Percentiles rank a stretch among this genome's conserved stretches.
phyloP scores from a whole-genome alignment of 768 basidiomycete species.

The Suillus lakei region DNA sequence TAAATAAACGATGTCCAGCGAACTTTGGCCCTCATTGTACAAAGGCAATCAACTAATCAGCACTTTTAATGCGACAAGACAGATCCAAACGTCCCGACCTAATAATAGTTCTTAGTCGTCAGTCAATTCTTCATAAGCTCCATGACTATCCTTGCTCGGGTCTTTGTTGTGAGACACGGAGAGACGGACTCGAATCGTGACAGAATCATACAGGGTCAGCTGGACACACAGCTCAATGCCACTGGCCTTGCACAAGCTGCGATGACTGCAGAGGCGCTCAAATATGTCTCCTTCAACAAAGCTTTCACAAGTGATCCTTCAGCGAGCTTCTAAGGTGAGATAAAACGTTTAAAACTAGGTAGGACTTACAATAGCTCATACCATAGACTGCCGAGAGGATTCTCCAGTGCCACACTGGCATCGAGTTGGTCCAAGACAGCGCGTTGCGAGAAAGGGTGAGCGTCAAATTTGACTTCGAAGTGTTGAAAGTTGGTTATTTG shows the following conservation, averaged over 20 bases:
- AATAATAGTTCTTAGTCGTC: neutral
- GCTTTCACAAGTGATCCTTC: conserved; percentile 77
- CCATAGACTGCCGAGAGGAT: conserved; percentile 71
- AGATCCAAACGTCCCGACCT: neutral
- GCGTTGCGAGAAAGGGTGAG: conserved; percentile 71
- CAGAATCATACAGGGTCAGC: conserved; percentile 75
- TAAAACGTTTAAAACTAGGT: neutral
- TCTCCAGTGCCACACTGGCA: conserved; percentile 53
- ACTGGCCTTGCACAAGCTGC: conserved; percentile 63
- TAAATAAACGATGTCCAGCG: neutral
- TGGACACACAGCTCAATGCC: conserved; percentile 70
- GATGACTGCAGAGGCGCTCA: conserved; percentile 57
- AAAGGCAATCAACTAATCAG: neutral
- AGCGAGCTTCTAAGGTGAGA: conserved; percentile 66
- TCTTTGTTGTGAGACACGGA: conserved; percentile 79
- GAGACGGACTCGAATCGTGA: conserved; percentile 74
- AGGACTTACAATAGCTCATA: neutral
- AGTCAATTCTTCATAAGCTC: neutral
- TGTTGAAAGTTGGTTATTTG: neutral
- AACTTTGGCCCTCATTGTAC: neutral
- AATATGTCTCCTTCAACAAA: conserved; percentile 54
- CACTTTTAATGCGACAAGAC: neutral
- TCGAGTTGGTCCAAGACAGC: conserved; percentile 46
- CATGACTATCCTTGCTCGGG: conserved; percentile 37
- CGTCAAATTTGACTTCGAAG: conserved; percentile 3